Evolutionary conservation across 2,329 filamentous ascomycete species (phyloP).

Genomic region (Penicillium freii): DNA sequence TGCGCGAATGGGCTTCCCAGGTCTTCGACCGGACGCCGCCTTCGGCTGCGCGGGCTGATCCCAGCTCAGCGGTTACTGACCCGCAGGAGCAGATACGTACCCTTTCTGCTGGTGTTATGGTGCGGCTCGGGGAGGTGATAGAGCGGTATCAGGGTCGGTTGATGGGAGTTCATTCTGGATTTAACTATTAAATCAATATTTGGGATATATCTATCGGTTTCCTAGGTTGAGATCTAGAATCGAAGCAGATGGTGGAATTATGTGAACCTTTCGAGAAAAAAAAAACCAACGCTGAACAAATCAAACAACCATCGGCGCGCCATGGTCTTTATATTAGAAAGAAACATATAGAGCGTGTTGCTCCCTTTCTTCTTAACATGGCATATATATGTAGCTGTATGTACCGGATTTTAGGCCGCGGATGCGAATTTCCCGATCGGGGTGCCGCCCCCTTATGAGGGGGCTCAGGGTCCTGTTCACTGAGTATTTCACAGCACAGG

Average conservation of each 20-base stretch:
- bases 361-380: neutral
- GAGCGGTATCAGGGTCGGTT: constrained; percentile 76
- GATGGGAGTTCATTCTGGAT: constrained; percentile 64
- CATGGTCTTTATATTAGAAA: neutral
- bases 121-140: constrained; percentile 76
- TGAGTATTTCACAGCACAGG: no score
- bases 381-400: neutral
- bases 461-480: no score
- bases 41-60: constrained; percentile 61
- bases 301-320: neutral
- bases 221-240: neutral
- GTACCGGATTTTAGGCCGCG: no score
- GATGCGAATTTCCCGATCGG: no score
- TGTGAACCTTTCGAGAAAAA: neutral
- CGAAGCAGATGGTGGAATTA: neutral
- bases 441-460: no score
- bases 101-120: constrained; percentile 76
- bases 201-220: neutral
- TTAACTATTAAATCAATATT: constrained; percentile 32
- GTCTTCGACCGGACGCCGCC: constrained; percentile 63
- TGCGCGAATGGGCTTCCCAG: constrained; percentile 76
- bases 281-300: neutral
- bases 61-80: constrained; percentile 50
- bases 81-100: constrained; percentile 41
- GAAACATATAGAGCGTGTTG: neutral